Evolutionary conservation across 2,329 filamentous ascomycete species (phyloP).

Genomic region (Lachnellula cervina): DNA sequence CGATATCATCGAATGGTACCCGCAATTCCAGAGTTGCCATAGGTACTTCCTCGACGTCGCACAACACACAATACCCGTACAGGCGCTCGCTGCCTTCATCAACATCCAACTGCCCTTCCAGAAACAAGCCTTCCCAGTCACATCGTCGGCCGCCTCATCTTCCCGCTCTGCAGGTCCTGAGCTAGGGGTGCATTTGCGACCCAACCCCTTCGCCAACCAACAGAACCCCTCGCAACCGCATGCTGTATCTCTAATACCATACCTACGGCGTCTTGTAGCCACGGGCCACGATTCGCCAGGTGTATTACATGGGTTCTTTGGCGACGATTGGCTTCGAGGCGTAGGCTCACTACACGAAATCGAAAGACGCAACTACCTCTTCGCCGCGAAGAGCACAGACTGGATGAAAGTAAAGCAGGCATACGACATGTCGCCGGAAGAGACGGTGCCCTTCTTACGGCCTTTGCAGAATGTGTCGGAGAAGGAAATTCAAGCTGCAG

Average conservation of each 20-base stretch:
- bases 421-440: constrained; percentile 81
- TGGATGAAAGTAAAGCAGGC: constrained; percentile 86
- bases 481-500: constrained; percentile 75
- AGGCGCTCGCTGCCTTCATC: constrained; percentile 83
- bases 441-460: constrained; percentile 81
- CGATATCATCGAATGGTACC: constrained; percentile 90
- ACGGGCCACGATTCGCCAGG: constrained; percentile 85
- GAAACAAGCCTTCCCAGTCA: constrained; percentile 45
- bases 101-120: constrained; percentile 92
- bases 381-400: constrained; percentile 85
- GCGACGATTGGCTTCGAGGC: constrained; percentile 82
- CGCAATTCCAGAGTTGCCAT: constrained; percentile 83
- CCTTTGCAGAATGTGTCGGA: constrained; percentile 74
- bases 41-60: constrained; percentile 89
- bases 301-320: constrained; percentile 93
- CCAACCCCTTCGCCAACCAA: constrained; percentile 27
- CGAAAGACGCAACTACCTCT: constrained; percentile 90
- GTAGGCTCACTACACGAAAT: constrained; percentile 80
- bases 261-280: constrained; percentile 82
- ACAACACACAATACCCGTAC: constrained; percentile 75
- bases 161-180: constrained; percentile 33
- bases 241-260: constrained; percentile 71
- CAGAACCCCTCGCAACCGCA: constrained; percentile 21
- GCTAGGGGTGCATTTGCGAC: constrained; percentile 13
- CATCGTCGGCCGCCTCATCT: constrained; percentile 36